A percentile compares a stretch with the other conserved stretches of the same genome.
Conservation (phyloP, 2,329 filamentous ascomycete genomes). For the Cryphonectria carpinicola region DNA sequence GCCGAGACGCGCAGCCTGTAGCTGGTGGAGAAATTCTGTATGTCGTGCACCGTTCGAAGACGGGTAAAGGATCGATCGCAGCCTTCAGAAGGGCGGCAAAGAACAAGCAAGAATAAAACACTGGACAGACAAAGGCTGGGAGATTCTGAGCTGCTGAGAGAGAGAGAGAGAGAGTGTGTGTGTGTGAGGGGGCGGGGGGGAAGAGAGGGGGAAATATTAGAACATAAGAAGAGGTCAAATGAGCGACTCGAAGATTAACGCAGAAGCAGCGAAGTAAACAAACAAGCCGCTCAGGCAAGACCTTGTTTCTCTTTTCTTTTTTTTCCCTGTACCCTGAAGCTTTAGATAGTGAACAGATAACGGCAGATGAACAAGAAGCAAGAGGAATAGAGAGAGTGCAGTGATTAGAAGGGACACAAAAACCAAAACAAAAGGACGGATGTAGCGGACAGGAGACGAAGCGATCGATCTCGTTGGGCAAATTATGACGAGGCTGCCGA, state of each 20-base stretch:
- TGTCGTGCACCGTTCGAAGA: conserved; percentile 10
- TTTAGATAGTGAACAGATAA: background rate
- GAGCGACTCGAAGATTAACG: background rate
- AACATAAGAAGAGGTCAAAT: background rate
- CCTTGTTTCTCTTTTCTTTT: background rate
- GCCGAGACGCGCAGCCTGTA: conserved; percentile 6
- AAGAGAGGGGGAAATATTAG: background rate
- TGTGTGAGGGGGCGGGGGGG: no score
- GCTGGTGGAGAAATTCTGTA: conserved; percentile 1
- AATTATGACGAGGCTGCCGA: conserved; percentile 18
- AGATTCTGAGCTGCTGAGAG: background rate
- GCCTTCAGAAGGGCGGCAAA: background rate
- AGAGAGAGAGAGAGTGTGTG: no score
- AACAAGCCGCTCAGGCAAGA: background rate
- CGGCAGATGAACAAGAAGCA: background rate
- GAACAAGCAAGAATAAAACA: conserved; percentile 4
- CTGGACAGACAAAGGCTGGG: background rate
- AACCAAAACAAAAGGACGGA: background rate
- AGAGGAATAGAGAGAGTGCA: conserved; percentile 4
- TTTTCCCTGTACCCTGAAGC: background rate
- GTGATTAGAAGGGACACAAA: background rate
- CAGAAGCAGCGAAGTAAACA: background rate
- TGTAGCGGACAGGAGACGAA: conserved; percentile 4
- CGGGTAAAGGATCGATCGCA: conserved; percentile 6
- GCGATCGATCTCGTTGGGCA: conserved; percentile 1